phyloP scores from a whole-genome alignment of 306 rosid species.

The Vicia villosa region DNA sequence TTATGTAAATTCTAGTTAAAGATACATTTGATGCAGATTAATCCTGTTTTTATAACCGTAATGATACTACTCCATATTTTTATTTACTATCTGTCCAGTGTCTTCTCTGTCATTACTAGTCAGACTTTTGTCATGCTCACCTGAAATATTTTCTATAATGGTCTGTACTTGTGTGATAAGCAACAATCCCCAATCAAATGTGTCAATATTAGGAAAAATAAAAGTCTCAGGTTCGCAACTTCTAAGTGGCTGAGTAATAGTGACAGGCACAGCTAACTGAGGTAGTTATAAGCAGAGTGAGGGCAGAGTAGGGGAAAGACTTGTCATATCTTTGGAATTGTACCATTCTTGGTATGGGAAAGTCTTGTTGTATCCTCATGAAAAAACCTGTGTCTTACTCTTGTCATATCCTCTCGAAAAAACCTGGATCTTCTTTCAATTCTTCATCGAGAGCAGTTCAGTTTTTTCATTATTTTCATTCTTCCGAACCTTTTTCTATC shows the following conservation, averaged over 20 bases:
- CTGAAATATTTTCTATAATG: conserved; percentile 17
- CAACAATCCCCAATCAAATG: neutral
- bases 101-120: conserved; percentile 17
- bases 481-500: neutral
- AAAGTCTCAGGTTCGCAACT: neutral
- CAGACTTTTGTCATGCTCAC: neutral
- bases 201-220: neutral
- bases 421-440: neutral
- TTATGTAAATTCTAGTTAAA: conserved; percentile 14
- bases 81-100: neutral
- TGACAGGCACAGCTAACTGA: conserved; percentile 1
- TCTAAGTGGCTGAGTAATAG: neutral
- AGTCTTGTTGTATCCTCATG: neutral
- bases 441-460: neutral
- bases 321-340: neutral
- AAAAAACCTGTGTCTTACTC: neutral
- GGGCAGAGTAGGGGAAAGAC: neutral
- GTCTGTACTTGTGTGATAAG: conserved; percentile 2
- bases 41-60: conserved; percentile 7
- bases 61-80: conserved; percentile 9
- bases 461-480: neutral
- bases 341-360: neutral
- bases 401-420: neutral
- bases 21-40: neutral
- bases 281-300: neutral